Percentiles rank a stretch among this genome's conserved stretches.
Conservation (phyloP, 257 asterid species). For the Plantago elongata region DNA sequence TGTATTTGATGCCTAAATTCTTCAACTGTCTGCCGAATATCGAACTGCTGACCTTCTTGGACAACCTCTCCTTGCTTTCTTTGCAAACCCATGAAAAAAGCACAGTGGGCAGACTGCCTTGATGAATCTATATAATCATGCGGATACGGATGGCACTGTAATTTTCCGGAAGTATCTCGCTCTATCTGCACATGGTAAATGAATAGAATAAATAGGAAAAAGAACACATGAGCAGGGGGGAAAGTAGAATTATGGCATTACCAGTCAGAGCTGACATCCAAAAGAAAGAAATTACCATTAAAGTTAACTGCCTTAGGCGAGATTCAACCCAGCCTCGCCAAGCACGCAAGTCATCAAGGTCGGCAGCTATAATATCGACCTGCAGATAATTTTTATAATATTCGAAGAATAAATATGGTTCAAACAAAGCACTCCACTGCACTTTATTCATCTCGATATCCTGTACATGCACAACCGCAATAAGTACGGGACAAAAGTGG, state of each 20-base stretch:
- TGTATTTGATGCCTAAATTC: conserved; percentile 79
- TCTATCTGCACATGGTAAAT: conserved; percentile 67
- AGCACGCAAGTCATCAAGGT: conserved; percentile 81
- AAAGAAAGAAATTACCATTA: conserved; percentile 64
- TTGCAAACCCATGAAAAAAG: conserved; percentile 87
- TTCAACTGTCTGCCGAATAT: conserved; percentile 87
- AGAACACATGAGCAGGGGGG: background rate
- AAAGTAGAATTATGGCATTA: no score
- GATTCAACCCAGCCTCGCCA: conserved; percentile 99
- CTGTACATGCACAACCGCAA: conserved; percentile 37
- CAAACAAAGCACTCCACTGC: conserved; percentile 73
- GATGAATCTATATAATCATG: conserved; percentile 62
- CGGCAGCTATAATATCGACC: conserved; percentile 76
- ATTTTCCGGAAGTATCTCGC: conserved; percentile 74
- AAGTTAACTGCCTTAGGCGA: conserved; percentile 80
- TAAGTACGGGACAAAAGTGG: conserved; percentile 12
- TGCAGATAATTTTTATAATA: conserved; percentile 86
- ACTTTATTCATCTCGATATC: conserved; percentile 82
- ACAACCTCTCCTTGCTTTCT: conserved; percentile 75
- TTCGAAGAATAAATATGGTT: conserved; percentile 81
- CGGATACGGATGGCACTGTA: conserved; percentile 94
- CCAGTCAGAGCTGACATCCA: background rate
- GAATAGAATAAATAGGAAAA: conserved; percentile 19
- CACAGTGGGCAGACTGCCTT: conserved; percentile 65
- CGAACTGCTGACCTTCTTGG: conserved; percentile 93